phyloP scores from a whole-genome alignment of 305 asterid genomes.

The Solanum hybrid region DNA sequence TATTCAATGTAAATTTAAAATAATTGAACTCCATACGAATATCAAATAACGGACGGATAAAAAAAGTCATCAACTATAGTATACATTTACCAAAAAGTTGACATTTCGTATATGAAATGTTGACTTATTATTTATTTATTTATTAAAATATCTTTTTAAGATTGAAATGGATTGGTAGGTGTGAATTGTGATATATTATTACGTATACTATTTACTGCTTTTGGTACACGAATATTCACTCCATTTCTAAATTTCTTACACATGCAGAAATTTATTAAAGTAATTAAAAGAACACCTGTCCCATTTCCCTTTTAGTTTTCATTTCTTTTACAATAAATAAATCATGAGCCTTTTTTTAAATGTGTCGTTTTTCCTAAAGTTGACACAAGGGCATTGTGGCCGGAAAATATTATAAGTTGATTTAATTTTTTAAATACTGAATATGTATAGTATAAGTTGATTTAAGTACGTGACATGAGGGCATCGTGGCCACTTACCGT shows the following conservation, averaged over 20 bases:
- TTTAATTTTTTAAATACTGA: background rate
- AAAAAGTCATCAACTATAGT: background rate
- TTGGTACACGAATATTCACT: background rate
- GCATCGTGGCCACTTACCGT: background rate
- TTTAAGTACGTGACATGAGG: background rate
- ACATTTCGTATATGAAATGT: background rate
- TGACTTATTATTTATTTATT: background rate
- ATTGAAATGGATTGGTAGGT: background rate
- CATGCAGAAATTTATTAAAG: background rate
- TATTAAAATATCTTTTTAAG: background rate
- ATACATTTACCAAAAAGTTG: background rate
- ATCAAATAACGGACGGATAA: too few relatives aligned
- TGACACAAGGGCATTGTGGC: background rate
- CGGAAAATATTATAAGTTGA: background rate
- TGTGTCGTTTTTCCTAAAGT: background rate
- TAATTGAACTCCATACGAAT: fast-evolving
- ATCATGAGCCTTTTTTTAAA: background rate
- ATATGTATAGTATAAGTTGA: background rate
- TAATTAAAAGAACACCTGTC: background rate
- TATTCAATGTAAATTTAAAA: too few relatives aligned
- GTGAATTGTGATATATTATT: background rate
- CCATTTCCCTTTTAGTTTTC: background rate
- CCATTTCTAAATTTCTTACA: background rate
- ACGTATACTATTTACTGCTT: background rate
- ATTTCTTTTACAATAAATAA: background rate